These are phyloP conservation scores for Verticillium dahliae DNA, from an alignment of 2,329 filamentous ascomycete genomes.

Conservation along the genomic window DNA sequence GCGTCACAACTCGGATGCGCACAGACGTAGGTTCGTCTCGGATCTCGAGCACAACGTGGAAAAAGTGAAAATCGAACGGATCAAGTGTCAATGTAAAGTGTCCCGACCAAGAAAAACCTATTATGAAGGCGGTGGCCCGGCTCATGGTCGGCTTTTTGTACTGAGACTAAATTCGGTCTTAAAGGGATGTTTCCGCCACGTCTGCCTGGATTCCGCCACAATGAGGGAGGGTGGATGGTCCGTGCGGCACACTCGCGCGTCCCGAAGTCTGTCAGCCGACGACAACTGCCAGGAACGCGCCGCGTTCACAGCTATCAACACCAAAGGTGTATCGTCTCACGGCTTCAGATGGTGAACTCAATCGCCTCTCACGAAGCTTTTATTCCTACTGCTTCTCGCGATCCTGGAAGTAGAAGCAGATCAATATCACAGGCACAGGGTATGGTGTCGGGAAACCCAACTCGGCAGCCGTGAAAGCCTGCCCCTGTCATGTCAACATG, in stretches of 20 bases:
- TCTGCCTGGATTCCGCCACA: neutral
- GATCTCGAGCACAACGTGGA: neutral
- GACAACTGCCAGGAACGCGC: neutral
- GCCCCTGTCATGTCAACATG: conserved; percentile 1
- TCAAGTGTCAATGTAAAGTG: neutral
- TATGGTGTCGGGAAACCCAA: neutral
- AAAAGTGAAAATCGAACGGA: neutral
- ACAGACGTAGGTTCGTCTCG: neutral
- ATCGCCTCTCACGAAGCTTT: neutral
- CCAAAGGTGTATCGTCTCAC: neutral
- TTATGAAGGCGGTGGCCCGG: too few relatives aligned
- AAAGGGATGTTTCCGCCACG: neutral
- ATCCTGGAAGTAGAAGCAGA: neutral
- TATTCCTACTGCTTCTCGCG: neutral
- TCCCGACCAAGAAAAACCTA: too few relatives aligned
- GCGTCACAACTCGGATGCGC: neutral
- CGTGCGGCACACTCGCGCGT: neutral
- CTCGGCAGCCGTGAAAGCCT: neutral
- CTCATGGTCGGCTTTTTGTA: too few relatives aligned
- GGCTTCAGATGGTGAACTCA: neutral
- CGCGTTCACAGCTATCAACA: neutral
- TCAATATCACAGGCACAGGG: neutral
- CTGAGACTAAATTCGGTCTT: too few relatives aligned
- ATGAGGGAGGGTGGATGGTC: neutral
- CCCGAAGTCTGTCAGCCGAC: neutral